Percentiles rank a stretch among this genome's conserved stretches.
Evolutionary conservation across 2,329 filamentous ascomycete species (phyloP).

Genomic region (Fusarium proliferatum): DNA sequence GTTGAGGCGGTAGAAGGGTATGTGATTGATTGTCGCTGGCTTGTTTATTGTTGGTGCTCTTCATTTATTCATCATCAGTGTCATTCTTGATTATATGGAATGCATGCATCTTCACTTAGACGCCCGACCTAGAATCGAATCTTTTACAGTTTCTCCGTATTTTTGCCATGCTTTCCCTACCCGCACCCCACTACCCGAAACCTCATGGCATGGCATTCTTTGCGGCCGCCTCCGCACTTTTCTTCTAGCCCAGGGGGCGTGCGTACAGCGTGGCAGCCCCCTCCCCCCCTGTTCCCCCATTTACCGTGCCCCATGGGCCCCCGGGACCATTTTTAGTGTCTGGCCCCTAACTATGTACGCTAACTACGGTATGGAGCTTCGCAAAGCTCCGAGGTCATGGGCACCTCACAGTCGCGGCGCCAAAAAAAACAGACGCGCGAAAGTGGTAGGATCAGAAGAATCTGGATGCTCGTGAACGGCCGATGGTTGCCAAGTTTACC

Average conservation of each 20-base stretch:
- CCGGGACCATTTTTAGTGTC: slow-evolving; percentile 12
- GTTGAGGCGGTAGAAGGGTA: neutral
- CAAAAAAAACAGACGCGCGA: neutral
- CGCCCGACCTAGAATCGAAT: neutral
- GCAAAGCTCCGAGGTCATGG: slow-evolving; percentile 14
- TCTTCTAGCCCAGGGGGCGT: neutral
- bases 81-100: neutral
- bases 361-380: neutral
- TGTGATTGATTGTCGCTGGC: neutral
- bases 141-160: neutral
- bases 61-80: neutral
- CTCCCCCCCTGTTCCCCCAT: slow-evolving; percentile 19
- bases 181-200: neutral
- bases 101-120: neutral
- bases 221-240: slow-evolving; percentile 27
- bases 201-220: neutral
- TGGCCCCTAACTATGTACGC: neutral
- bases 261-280: neutral
- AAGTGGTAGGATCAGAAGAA: neutral
- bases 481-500: slow-evolving; percentile 13
- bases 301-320: slow-evolving; percentile 38
- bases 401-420: neutral
- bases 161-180: slow-evolving; percentile 22
- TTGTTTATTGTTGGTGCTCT: neutral
- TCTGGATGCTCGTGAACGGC: slow-evolving; percentile 33